Evolutionary conservation across 139 green algal genomes (phyloP), one percentile per base, ranked within the genome.

Genomic region (Edaphochlamys debaryana): DNA sequence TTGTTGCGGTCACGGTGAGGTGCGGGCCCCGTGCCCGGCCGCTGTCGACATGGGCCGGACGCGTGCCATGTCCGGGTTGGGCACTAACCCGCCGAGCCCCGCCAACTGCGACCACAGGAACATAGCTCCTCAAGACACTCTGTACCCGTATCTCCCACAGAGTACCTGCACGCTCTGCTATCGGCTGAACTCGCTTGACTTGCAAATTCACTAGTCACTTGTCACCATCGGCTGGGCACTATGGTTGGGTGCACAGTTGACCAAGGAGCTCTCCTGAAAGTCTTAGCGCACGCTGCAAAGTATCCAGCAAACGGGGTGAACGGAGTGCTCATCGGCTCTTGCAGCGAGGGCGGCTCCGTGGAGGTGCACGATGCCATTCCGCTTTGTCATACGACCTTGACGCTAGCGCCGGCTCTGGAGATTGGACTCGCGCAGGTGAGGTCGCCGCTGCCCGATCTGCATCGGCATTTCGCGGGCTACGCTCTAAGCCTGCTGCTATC

Each of bases 281-380:
- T 95, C 3, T 38, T 94, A 37, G 69, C 93, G 13, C 92, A 95
- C 67, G 84, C 89, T 7, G 66, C 84, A 19, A 95, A 94, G 69
- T 89, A 91, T 62, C 90, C 89, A 19, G 80, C 85, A 30, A 60
- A 62, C 3, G 85, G 80, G 29, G 82, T 95, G 5, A 92, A 90
- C 41, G 92, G 92, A 20, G 66, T 94, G 19, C 69, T 95, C 30
- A 38, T 95, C 22, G 92, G 92, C 29, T 75, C 22, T 19, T 58
- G 52, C n/a, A 29, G 32, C 23, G 41, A 60, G 32, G 69, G 68
- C 8, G 45, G 63, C 32, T 41, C 48, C 5, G 72, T 94, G 13
- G 62, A 84, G 19, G 79, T 95, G 22, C 58, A 80, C 1, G 89
- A 95, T 66, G 90, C 85, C 25, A 60, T 96, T 25, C 93, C 93